These are phyloP conservation scores for Cyclotella choctawhatcheeana DNA, from an alignment of 108 stramenopile species.

Conservation along the genomic window DNA sequence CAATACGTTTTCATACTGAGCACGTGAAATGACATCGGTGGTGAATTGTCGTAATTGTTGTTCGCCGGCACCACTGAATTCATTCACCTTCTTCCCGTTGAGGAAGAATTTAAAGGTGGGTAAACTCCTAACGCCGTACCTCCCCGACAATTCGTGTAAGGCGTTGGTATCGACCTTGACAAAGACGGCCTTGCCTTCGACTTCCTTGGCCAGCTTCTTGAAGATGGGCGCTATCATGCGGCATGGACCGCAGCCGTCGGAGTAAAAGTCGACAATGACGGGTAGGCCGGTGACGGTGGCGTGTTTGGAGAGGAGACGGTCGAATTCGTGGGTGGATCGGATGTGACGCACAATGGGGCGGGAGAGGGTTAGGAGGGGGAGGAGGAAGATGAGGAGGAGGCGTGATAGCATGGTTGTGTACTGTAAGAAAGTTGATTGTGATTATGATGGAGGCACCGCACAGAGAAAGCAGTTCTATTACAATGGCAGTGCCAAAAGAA, in stretches of 20 bases:
- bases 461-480: too few relatives aligned
- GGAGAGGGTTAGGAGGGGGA: conserved; percentile 20
- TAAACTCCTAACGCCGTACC: conserved; percentile 81
- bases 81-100: conserved; percentile 77
- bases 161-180: conserved; percentile 93
- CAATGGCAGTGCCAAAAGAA: too few relatives aligned
- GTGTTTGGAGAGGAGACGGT: conserved; percentile 86
- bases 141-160: conserved; percentile 64
- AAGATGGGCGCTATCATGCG: conserved; percentile 94
- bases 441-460: too few relatives aligned
- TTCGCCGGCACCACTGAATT: conserved; percentile 90
- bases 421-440: too few relatives aligned
- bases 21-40: conserved; percentile 59
- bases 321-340: conserved; percentile 89
- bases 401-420: neutral
- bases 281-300: conserved; percentile 88
- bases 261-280: conserved; percentile 93
- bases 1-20: conserved; percentile 77
- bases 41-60: conserved; percentile 80
- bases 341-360: conserved; percentile 84
- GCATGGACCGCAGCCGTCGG: conserved; percentile 54
- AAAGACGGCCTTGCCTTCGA: conserved; percentile 87
- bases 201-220: conserved; percentile 89
- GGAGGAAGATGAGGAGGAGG: conserved; percentile 5
- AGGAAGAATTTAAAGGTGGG: conserved; percentile 93